These are phyloP conservation scores for Stromatinia cepivora DNA, from an alignment of 2,329 filamentous ascomycete species.

Conservation along the genomic window DNA sequence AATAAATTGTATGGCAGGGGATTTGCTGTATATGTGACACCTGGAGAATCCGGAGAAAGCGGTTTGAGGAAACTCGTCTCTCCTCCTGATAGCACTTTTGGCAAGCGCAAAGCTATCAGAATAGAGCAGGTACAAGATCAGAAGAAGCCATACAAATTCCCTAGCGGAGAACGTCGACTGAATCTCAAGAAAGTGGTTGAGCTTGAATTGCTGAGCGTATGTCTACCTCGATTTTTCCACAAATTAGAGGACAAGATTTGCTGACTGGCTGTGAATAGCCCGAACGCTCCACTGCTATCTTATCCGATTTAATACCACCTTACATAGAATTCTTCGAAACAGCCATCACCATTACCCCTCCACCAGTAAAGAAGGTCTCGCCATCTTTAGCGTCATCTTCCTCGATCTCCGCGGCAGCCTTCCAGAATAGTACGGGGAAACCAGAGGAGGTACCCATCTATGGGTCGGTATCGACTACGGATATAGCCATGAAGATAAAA, in stretches of 20 bases:
- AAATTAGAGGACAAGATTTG: slow-evolving; percentile 10
- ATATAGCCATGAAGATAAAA: slow-evolving; percentile 51
- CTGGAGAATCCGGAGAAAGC: slow-evolving; percentile 47
- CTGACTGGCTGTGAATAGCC: slow-evolving; percentile 33
- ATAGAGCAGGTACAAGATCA: slow-evolving; percentile 27
- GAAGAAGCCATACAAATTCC: neutral
- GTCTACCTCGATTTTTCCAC: slow-evolving; percentile 20
- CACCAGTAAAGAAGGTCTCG: slow-evolving; percentile 41
- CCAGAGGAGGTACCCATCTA: slow-evolving; percentile 43
- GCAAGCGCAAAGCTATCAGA: slow-evolving; percentile 46
- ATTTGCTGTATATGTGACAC: slow-evolving; percentile 54
- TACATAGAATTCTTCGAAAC: slow-evolving; percentile 38
- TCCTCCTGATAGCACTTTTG: slow-evolving; percentile 16
- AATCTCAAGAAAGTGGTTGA: slow-evolving; percentile 24
- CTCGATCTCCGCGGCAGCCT: slow-evolving; percentile 39
- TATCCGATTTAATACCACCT: slow-evolving; percentile 35
- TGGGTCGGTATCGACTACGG: slow-evolving; percentile 55
- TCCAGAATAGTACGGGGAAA: slow-evolving; percentile 38
- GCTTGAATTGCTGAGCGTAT: slow-evolving; percentile 35
- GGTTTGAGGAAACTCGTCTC: slow-evolving; percentile 44
- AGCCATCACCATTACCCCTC: slow-evolving; percentile 41
- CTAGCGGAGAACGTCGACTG: neutral
- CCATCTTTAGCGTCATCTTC: slow-evolving; percentile 36
- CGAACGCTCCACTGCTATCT: slow-evolving; percentile 30
- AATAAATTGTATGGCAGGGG: slow-evolving; percentile 53